Conservation (phyloP, 2,329 filamentous ascomycete species). For the Apiospora malaysiana region DNA sequence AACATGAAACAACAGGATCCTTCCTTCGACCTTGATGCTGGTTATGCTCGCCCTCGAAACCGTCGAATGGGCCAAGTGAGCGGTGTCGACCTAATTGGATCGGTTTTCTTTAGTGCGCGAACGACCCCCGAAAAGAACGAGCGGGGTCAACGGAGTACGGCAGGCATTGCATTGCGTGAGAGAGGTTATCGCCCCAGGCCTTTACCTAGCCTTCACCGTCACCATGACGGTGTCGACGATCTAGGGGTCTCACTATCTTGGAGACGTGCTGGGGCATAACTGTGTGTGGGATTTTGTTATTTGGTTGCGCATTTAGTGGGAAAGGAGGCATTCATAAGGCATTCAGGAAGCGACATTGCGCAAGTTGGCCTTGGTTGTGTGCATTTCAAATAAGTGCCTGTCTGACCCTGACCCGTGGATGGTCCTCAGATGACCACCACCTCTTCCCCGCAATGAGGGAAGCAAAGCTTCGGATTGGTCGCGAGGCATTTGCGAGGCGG, state of each 20-base stretch:
- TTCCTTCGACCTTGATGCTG: constrained; percentile 88
- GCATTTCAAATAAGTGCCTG: too few species aligned
- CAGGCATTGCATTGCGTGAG: not conserved
- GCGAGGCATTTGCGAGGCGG: not conserved
- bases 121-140: not conserved
- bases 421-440: not conserved
- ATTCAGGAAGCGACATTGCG: not conserved
- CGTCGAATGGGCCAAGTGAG: constrained; percentile 76
- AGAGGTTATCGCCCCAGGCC: not conserved
- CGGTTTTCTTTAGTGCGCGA: not conserved
- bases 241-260: not conserved
- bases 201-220: not conserved
- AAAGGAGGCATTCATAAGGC: not conserved
- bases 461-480: not conserved
- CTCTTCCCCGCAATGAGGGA: not conserved
- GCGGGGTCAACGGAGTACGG: not conserved
- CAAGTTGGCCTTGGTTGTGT: not conserved
- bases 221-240: not conserved
- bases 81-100: not conserved
- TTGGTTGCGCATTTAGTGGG: not conserved
- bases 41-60: constrained; percentile 93
- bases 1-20: constrained; percentile 67
- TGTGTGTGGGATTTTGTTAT: not conserved
- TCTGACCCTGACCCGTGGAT: not conserved
- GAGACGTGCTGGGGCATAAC: not conserved